Evolutionary conservation across 805 yeast species (phyloP), one percentile per base, ranked within the genome.

Genomic region (Nakazawaea pomicola): DNA sequence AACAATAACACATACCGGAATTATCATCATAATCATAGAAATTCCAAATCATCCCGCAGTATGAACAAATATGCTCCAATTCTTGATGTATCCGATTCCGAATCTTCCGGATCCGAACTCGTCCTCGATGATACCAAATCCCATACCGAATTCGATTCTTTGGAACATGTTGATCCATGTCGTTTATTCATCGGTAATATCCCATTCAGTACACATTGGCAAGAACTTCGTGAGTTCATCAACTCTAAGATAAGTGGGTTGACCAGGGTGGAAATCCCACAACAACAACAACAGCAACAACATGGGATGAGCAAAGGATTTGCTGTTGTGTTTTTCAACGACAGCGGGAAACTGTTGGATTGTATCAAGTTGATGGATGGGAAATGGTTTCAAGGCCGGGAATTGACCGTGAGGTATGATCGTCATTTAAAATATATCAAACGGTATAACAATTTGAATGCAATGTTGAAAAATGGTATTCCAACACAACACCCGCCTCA

Each of bases 321-420:
- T 62, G 88, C 87, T 1, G 70, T 81, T 36, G 84, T 78, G 1
- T 65, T 72, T 4, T 78, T 77, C 18, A 64, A 64, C 1, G 56
- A 66, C 29, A 66, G 62, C 24, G 64, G 57, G 7, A 74, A 74
- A 27, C 75, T 83, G 4, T 61, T 61, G 4, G 61, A 61, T 30
- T 66, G 79, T 12, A 78, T 81, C 33, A 58, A 63, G 19, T 43
- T 54, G 30, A 75, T 80, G 49, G 73, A 81, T 52, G 75, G 74
- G 10, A 50, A 54, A 2, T 63, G 55, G n/a, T 82, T 79, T 50
- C 74, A 76, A 52, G 85, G 86, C 0, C 61, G 89, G 29, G 60
- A 65, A 6, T 58, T 81, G 23, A 76, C 81, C 3, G 87, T 81
- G 2, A 56, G 87, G 18, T 77, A 64, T 51, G 87, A 81, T 51